Base-by-base conservation (phyloP, 805 yeast species). In the Yarrowia osloensis region DNA sequence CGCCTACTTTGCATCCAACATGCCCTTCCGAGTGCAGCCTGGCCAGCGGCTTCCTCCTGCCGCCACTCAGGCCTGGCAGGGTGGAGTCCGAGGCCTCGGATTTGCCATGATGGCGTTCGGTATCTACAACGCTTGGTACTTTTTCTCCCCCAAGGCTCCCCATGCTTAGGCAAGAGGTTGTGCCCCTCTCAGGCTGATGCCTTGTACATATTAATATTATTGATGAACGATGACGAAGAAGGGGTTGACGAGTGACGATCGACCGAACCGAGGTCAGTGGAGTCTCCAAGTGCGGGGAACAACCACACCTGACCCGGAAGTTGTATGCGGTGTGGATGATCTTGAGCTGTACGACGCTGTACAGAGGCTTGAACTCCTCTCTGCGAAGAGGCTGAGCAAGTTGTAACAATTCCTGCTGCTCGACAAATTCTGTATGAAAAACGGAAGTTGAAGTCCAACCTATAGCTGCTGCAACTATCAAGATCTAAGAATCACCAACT, bases 71-170 rank as follows among this genome's bases (percentile, higher is more conserved):
- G 61, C 66, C 17, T 90, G 92, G 89, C 84, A 84, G 72, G 74
- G 75, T 13, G 74, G 84, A 0, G 78, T 88, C 8, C 81, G 86
- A 47, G 78, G 81, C 0, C 72, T 81, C 9, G 96, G 95, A 4
- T 79, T 78, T 0, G 82, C 80, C 0, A 75, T 90, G 59, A 71
- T 89, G 1, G 79, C 80, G 0, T 81, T 85, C 66, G 96, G 93
- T 0, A 57, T 85, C 12, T 83, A 82, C 69, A 80, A 95, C 68
- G 88, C 88, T 0, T 83, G 85, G 6, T 90, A 89, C 71, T 87
- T 3, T 83, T 39, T 22, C 59, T 26, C 42, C 15, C 57, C 65
- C 66, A 44, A 44, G 62, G 57, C 66, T 24, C 40, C 39, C 6
- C 66, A 33, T 4, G 67, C 40, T 4, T 52, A 55, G 61, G 21